Percentiles rank a stretch among this genome's conserved stretches.
These are phyloP conservation scores for Salvia hispanica DNA, from an alignment of 257 asterid genomes.

Conservation along the genomic window DNA sequence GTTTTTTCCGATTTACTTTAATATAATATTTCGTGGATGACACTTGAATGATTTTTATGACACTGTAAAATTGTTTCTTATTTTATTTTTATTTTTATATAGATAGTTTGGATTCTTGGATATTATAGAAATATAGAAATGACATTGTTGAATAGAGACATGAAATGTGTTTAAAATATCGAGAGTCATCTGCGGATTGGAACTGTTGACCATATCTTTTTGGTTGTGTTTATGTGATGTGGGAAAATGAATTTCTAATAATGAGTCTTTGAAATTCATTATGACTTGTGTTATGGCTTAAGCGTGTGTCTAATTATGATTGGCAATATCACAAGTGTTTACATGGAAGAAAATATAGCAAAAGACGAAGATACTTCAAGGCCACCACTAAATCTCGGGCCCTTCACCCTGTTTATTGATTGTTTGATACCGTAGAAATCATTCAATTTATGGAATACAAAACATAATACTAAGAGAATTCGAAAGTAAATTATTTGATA, in stretches of 20 bases:
- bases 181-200: slow-evolving; percentile 14
- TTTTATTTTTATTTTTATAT: not conserved
- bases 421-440: not conserved
- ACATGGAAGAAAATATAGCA: not conserved
- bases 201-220: slow-evolving; percentile 37
- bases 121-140: not conserved
- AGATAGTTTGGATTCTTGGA: not conserved
- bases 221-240: slow-evolving; percentile 27
- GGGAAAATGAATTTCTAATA: slow-evolving; percentile 6
- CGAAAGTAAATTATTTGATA: not conserved
- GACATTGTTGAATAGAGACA: not conserved
- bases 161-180: not conserved
- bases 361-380: not conserved
- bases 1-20: not conserved
- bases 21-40: slow-evolving; percentile 1
- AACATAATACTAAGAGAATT: not conserved
- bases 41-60: not conserved
- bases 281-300: slow-evolving; percentile 16
- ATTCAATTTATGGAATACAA: slow-evolving; percentile 1
- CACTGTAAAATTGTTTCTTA: not conserved
- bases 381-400: slow-evolving; percentile 24
- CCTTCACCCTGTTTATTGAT: slow-evolving; percentile 17
- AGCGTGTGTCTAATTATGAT: slow-evolving; percentile 34
- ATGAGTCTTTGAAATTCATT: slow-evolving; percentile 23
- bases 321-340: slow-evolving; percentile 4